Base-by-base conservation (phyloP, 1,284 basidiomycete species). In the Meripilus lineatus region DNA sequence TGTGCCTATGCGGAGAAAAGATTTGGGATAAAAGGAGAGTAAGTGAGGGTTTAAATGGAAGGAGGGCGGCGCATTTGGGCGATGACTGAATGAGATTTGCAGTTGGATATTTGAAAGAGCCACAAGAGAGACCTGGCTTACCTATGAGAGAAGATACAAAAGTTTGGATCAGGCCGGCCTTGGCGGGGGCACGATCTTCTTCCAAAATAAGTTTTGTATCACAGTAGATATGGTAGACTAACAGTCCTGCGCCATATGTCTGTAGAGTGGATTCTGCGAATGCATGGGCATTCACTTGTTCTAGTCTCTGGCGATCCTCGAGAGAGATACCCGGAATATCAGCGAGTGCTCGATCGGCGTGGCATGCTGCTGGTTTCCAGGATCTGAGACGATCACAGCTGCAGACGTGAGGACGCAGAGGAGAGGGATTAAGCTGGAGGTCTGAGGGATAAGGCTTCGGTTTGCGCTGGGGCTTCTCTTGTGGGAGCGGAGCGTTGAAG, bases 181-280 rank as follows among this genome's bases (percentile, higher is more conserved):
- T 25, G 0, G 53, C 52, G 0, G 64, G 65, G 0, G 49, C 42
- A 0, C 54, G 41, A 0, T 47, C 42, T 0, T 21, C 2, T 5
- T 68, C 62, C 0, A 55, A 39, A 0, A 65, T 49, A 5, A 36
- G 21, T 1, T 45, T 32, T 0, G 18, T 2, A 21, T 68, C 59
- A 21, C 64, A 67, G 40, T 54, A 64, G 1, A 59, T 43, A 21
- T 67, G 65, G 38, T 53, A 68, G 0, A 54, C 37, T 0, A 64
- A 50, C 0, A 69, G 52, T 0, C 66, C 64, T 0, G 59, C 2
- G 0, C 58, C 61, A 21, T 68, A 69, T 0, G 50, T 44, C 3
- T 51, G 50, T 3, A 52, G 45, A 0, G 60, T 67, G 10, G 22
- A 45, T 0, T 44, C 37, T 1, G 46, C 43, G 56, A 56, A 68